These are phyloP conservation scores for Fusarium dimerum DNA, from an alignment of 2,329 filamentous ascomycete species.

Conservation along the genomic window DNA sequence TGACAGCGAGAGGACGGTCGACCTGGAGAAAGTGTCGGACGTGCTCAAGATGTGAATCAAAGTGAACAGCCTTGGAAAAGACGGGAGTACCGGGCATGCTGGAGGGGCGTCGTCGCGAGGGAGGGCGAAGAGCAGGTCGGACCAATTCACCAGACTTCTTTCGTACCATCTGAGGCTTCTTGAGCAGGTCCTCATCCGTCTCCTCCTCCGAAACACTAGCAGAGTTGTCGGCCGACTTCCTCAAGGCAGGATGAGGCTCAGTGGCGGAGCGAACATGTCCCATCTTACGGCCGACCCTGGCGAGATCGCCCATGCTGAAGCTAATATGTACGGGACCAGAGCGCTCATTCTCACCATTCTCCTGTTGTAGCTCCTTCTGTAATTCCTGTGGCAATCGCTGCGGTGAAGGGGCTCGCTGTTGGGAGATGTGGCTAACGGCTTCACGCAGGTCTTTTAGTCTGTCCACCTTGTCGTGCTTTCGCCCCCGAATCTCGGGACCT, in stretches of 20 bases:
- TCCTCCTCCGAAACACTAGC: slow-evolving; percentile 62
- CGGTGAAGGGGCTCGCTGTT: slow-evolving; percentile 47
- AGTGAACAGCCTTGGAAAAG: slow-evolving; percentile 96
- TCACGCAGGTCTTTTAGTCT: slow-evolving; percentile 72
- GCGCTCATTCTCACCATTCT: slow-evolving; percentile 50
- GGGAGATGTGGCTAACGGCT: slow-evolving; percentile 77
- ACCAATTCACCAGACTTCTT: slow-evolving; percentile 99
- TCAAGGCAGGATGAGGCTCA: slow-evolving; percentile 51
- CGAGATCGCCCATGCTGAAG: slow-evolving; percentile 49
- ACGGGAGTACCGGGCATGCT: slow-evolving; percentile 98
- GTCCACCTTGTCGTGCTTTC: slow-evolving; percentile 41
- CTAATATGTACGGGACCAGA: slow-evolving; percentile 45
- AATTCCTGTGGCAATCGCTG: slow-evolving; percentile 29
- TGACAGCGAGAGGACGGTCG: slow-evolving; percentile 93
- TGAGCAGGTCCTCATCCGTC: slow-evolving; percentile 57
- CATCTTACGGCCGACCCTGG: slow-evolving; percentile 41
- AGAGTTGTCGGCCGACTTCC: slow-evolving; percentile 51
- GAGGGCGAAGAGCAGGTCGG: slow-evolving; percentile 80
- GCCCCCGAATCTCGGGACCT: slow-evolving; percentile 45
- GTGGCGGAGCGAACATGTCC: slow-evolving; percentile 58
- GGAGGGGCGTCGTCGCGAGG: slow-evolving; percentile 79
- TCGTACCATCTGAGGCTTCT: slow-evolving; percentile 88
- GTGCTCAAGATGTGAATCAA: slow-evolving; percentile 94
- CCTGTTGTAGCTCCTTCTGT: slow-evolving; percentile 11
- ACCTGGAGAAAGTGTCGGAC: slow-evolving; percentile 94